phyloP scores from a whole-genome alignment of 1,284 basidiomycete genomes.

The Coniophora puteana region DNA sequence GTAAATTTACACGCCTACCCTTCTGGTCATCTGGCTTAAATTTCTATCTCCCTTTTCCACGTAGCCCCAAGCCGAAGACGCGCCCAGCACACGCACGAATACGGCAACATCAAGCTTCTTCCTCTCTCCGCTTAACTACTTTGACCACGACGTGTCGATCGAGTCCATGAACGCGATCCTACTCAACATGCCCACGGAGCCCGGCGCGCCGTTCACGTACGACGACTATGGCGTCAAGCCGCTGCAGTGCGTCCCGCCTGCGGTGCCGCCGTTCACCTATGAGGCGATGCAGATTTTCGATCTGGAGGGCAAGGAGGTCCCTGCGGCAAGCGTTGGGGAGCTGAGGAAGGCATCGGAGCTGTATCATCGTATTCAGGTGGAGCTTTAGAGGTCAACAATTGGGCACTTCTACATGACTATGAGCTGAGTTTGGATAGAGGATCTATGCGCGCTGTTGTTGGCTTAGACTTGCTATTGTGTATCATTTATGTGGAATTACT shows the following conservation, averaged over 20 bases:
- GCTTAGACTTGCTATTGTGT: too few species aligned
- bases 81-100: constrained; percentile 59
- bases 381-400: constrained; percentile 22
- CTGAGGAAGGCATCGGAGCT: constrained; percentile 39
- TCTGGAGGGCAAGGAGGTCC: constrained; percentile 31
- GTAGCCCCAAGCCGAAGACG: constrained; percentile 58
- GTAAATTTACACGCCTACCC: constrained; percentile 22
- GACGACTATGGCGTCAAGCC: constrained; percentile 53
- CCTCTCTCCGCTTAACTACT: constrained; percentile 61
- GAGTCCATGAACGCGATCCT: constrained; percentile 54
- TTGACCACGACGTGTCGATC: constrained; percentile 58
- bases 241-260: constrained; percentile 41
- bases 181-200: constrained; percentile 36
- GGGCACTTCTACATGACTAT: constrained; percentile 1
- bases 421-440: too few species aligned
- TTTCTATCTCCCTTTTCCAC: neutral
- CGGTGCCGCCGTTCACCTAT: constrained; percentile 43
- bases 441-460: too few species aligned
- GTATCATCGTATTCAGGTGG: constrained; percentile 38
- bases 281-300: constrained; percentile 30
- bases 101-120: constrained; percentile 57
- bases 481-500: too few species aligned
- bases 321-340: constrained; percentile 32
- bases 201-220: constrained; percentile 37
- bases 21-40: neutral